Percentiles rank a stretch among this genome's conserved stretches.
Conservation (phyloP, 768 basidiomycete species). For the Cystofilobasidium capitatum region DNA sequence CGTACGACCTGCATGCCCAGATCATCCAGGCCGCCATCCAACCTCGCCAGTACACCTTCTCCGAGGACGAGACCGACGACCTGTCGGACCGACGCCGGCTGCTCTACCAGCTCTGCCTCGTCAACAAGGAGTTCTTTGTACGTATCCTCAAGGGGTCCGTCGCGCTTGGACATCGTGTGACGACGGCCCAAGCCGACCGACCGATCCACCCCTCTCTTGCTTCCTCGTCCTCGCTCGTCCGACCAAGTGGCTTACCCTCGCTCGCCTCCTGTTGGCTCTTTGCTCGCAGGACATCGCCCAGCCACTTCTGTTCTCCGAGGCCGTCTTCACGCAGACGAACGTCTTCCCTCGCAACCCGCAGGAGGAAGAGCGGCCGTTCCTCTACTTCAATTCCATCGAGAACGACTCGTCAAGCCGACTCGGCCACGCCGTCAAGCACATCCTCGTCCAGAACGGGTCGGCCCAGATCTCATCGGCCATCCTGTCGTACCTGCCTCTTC, state of each 20-base stretch:
- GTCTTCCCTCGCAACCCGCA: not conserved
- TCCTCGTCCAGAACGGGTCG: not conserved
- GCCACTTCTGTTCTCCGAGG: conserved; percentile 1
- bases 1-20: not conserved
- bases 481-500: conserved; percentile 3
- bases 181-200: no score
- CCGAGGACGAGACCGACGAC: not conserved
- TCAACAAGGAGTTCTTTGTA: not conserved
- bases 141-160: not conserved
- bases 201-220: no score
- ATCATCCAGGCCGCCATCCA: not conserved
- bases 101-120: not conserved
- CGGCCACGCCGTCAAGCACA: not conserved
- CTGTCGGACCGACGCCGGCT: not conserved
- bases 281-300: not conserved
- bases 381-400: not conserved
- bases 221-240: not conserved
- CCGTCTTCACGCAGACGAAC: not conserved
- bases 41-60: not conserved
- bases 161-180: no score
- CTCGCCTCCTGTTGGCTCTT: no score
- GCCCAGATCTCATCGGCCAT: conserved; percentile 2
- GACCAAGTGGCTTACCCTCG: not conserved
- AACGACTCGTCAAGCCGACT: not conserved
- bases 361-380: not conserved